Evolutionary conservation across 495 filamentous ascomycete genomes (phyloP).

Genomic region (Neurospora sp.): DNA sequence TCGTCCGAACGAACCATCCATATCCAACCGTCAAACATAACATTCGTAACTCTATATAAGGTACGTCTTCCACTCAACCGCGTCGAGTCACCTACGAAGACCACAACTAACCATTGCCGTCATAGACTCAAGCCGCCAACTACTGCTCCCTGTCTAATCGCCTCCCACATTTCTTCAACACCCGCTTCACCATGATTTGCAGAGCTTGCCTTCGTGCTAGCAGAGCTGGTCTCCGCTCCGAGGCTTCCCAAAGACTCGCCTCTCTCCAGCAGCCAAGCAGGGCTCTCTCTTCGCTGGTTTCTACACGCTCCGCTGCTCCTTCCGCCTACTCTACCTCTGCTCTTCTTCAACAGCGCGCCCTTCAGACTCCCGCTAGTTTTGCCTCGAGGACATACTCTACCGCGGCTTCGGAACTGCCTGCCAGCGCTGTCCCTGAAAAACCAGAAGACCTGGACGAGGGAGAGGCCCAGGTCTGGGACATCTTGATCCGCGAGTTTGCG

Average conservation of each 20-base stretch:
- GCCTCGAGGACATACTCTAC: not conserved
- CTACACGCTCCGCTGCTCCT: not conserved
- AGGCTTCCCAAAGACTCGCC: not conserved
- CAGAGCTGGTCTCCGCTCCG: not conserved
- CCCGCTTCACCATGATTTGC: constrained; percentile 15
- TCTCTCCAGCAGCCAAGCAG: not conserved
- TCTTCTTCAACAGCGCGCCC: constrained; percentile 1
- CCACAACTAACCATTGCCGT: not conserved
- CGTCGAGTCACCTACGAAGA: not conserved
- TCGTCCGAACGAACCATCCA: not conserved
- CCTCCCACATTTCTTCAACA: not conserved
- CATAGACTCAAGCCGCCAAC: not conserved
- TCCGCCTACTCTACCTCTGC: not conserved
- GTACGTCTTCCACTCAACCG: not conserved
- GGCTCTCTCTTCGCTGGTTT: not conserved
- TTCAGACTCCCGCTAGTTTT: constrained; percentile 2
- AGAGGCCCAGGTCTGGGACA: constrained; percentile 38
- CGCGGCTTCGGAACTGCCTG: not conserved
- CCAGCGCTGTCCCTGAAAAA: constrained; percentile 18
- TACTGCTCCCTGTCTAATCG: not conserved
- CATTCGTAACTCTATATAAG: not conserved
- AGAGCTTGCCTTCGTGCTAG: constrained; percentile 14
- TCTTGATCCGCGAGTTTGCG: constrained; percentile 29
- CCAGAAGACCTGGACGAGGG: constrained; percentile 31
- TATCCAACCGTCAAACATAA: not conserved